A percentile compares a stretch with the other conserved stretches of the same genome.
Conservation (phyloP, 306 rosid genomes). For the Malus domestica region DNA sequence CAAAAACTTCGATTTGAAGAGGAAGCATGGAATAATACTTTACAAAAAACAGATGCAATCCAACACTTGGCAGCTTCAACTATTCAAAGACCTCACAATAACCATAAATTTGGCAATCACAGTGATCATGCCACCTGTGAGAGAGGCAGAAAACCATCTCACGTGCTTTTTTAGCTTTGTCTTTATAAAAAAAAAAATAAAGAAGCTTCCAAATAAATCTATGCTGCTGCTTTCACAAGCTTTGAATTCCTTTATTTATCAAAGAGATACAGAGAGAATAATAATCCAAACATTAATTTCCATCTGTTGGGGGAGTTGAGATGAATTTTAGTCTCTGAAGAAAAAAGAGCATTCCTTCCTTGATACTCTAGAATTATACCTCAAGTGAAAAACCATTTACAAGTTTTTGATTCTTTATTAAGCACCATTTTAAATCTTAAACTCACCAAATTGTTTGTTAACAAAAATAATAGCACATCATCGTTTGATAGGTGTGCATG, state of each 20-base stretch:
- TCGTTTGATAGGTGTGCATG: no score
- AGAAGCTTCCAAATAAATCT: slow-evolving; percentile 12
- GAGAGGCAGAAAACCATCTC: neutral
- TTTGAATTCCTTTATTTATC: slow-evolving; percentile 9
- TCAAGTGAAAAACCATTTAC: neutral
- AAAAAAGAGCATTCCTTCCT: slow-evolving; percentile 7
- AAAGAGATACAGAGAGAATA: slow-evolving; percentile 3
- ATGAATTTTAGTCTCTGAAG: slow-evolving; percentile 2
- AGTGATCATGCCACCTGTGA: neutral
- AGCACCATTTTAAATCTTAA: neutral
- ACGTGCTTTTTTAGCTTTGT: neutral
- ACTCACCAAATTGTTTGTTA: neutral
- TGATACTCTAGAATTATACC: neutral
- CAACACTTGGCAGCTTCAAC: neutral
- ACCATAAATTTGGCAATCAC: neutral
- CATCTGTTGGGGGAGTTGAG: slow-evolving; percentile 2
- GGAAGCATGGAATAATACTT: no score
- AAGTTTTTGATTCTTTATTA: neutral
- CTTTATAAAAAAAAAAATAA: neutral
- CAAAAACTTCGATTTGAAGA: no score
- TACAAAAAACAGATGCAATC: no score
- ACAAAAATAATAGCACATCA: no score
- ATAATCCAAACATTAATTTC: slow-evolving; percentile 6
- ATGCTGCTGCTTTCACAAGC: neutral
- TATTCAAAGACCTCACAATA: neutral